These are phyloP conservation scores for Mortierella alpina DNA, from an alignment of 192 early-diverging fungal species.

Conservation along the genomic window DNA sequence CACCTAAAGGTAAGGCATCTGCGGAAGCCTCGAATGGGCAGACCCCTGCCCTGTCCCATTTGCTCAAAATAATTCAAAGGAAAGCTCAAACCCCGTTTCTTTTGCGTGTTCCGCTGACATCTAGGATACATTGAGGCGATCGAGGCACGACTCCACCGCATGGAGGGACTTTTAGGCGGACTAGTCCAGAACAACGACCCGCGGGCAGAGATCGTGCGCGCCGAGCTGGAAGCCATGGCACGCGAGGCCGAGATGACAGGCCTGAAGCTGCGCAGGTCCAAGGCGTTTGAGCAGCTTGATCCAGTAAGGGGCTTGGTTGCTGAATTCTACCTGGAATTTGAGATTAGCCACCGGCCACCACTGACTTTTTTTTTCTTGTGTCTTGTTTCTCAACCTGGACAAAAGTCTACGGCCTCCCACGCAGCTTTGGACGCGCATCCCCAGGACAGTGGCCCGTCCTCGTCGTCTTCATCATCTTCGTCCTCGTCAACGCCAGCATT, in stretches of 20 bases:
- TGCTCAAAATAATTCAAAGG: too few species aligned
- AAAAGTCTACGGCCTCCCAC: too few species aligned
- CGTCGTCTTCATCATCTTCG: neutral
- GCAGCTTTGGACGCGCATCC: too few species aligned
- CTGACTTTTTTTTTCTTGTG: too few species aligned
- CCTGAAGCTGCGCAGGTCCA: constrained; percentile 48
- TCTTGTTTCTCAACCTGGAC: too few species aligned
- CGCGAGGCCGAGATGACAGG: constrained; percentile 54
- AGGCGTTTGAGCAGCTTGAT: constrained; percentile 46
- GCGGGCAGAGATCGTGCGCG: constrained; percentile 54
- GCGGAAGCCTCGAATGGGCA: too few species aligned
- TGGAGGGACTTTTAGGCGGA: constrained; percentile 73
- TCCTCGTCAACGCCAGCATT: constrained; percentile 2
- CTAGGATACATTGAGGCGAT: constrained; percentile 90
- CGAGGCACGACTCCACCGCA: constrained; percentile 76
- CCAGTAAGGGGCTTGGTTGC: constrained; percentile 11
- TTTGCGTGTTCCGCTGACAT: constrained; percentile 18
- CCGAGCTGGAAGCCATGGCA: constrained; percentile 56
- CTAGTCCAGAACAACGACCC: constrained; percentile 65
- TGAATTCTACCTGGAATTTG: too few species aligned
- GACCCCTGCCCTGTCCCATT: too few species aligned
- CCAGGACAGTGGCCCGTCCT: neutral
- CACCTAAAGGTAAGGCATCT: constrained; percentile 57
- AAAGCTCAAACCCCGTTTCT: neutral
- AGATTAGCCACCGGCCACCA: too few species aligned